Conservation (phyloP, 768 basidiomycete genomes). For the Gelatoporia subvermispora region DNA sequence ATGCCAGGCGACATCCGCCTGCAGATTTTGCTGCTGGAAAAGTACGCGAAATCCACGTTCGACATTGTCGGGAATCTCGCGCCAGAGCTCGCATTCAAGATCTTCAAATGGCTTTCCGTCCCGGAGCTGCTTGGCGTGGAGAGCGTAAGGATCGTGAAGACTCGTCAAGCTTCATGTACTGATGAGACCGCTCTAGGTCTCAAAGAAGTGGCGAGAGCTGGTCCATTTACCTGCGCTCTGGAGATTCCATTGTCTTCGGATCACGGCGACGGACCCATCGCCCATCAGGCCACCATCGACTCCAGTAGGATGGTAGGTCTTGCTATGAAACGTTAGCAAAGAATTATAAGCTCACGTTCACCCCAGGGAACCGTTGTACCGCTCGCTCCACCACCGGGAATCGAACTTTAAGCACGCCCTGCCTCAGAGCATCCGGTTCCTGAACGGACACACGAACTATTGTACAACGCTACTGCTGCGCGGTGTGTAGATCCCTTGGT, state of each 20-base stretch:
- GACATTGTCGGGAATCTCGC: conserved; percentile 75
- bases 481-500: conserved; percentile 23
- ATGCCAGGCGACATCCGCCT: conserved; percentile 81
- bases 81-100: conserved; percentile 56
- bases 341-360: not conserved
- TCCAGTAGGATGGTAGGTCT: conserved; percentile 68
- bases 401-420: conserved; percentile 74
- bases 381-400: conserved; percentile 80
- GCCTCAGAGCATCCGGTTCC: conserved; percentile 72
- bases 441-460: conserved; percentile 82
- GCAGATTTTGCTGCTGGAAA: conserved; percentile 80
- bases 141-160: conserved; percentile 32
- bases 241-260: conserved; percentile 68
- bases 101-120: conserved; percentile 57
- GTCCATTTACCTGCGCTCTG: conserved; percentile 68
- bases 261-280: conserved; percentile 68
- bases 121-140: conserved; percentile 58
- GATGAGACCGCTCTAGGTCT: conserved; percentile 26
- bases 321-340: conserved; percentile 5
- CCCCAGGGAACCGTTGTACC: conserved; percentile 63
- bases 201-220: conserved; percentile 39
- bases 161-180: not conserved
- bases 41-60: conserved; percentile 77
- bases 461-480: conserved; percentile 77
- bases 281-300: conserved; percentile 56